Conservation (phyloP, 345 rosid genomes). For the Murraya koenigii region DNA sequence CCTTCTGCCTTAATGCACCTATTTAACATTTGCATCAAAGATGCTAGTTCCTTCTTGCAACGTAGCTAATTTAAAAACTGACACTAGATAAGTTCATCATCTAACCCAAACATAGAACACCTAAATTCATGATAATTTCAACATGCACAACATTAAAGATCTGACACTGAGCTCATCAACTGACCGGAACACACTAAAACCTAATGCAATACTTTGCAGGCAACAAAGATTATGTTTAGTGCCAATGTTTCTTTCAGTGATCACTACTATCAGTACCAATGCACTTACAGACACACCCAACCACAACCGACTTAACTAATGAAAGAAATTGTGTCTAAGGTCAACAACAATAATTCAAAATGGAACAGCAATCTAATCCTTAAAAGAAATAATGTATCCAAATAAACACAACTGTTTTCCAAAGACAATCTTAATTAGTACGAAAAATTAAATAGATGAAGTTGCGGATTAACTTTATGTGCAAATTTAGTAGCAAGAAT, state of each 20-base stretch:
- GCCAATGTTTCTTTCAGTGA: background rate
- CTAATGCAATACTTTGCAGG: background rate
- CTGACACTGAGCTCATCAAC: background rate
- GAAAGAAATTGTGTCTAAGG: background rate
- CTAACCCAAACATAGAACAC: background rate
- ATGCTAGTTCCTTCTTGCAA: background rate
- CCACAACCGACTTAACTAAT: background rate
- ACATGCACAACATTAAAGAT: background rate
- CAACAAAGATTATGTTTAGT: background rate
- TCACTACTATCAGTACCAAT: background rate
- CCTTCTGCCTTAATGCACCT: background rate
- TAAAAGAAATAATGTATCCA: background rate
- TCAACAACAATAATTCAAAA: background rate
- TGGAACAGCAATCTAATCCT: background rate
- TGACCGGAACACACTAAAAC: background rate
- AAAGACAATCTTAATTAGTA: background rate
- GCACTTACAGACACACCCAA: background rate
- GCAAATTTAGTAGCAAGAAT: background rate
- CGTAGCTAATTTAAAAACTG: background rate
- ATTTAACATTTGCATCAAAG: background rate
- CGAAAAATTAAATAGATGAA: background rate
- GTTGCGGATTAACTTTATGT: background rate
- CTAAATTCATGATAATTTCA: background rate
- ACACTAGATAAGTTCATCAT: background rate
- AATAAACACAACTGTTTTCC: background rate